phyloP scores from a whole-genome alignment of 2,329 filamentous ascomycete species.

The Aspergillus tamarii region DNA sequence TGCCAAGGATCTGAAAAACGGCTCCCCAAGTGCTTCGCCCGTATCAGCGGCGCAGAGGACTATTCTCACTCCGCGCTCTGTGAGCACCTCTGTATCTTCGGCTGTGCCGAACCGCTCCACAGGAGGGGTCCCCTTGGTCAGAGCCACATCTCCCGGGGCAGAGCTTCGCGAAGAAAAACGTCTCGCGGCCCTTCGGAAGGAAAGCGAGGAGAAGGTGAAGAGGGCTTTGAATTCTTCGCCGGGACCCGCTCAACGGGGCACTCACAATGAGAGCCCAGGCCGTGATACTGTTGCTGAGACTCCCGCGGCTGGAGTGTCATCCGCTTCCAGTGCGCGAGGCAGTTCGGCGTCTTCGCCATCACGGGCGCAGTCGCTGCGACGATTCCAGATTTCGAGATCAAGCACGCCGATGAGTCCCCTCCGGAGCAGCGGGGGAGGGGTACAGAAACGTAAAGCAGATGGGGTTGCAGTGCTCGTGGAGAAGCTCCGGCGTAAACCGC shows the following conservation, averaged over 20 bases:
- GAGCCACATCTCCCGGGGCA: constrained; percentile 47
- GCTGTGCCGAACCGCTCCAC: constrained; percentile 17
- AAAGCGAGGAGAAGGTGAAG: constrained; percentile 34
- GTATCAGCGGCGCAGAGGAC: constrained; percentile 28
- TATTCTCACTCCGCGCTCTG: constrained; percentile 38
- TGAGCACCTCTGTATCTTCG: constrained; percentile 34
- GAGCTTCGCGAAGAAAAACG: constrained; percentile 42
- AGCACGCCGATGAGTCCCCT: constrained; percentile 30
- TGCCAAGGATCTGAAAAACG: constrained; percentile 18
- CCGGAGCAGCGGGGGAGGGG: constrained; percentile 33
- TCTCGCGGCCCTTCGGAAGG: constrained; percentile 30
- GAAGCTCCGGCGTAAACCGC: constrained; percentile 37
- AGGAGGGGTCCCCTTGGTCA: constrained; percentile 42
- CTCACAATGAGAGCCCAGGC: background rate
- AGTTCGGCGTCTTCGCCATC: constrained; percentile 26
- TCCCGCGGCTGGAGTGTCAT: constrained; percentile 8
- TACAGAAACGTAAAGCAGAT: constrained; percentile 39
- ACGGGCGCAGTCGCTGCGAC: constrained; percentile 31
- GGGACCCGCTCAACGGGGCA: background rate
- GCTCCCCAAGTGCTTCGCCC: constrained; percentile 19
- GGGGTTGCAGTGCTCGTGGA: constrained; percentile 45
- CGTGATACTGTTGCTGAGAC: background rate
- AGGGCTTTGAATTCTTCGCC: constrained; percentile 30
- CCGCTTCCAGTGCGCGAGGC: constrained; percentile 16
- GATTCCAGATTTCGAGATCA: constrained; percentile 45